phyloP scores from a whole-genome alignment of 1,284 basidiomycete species.

The Pseudozyma flocculosa region DNA sequence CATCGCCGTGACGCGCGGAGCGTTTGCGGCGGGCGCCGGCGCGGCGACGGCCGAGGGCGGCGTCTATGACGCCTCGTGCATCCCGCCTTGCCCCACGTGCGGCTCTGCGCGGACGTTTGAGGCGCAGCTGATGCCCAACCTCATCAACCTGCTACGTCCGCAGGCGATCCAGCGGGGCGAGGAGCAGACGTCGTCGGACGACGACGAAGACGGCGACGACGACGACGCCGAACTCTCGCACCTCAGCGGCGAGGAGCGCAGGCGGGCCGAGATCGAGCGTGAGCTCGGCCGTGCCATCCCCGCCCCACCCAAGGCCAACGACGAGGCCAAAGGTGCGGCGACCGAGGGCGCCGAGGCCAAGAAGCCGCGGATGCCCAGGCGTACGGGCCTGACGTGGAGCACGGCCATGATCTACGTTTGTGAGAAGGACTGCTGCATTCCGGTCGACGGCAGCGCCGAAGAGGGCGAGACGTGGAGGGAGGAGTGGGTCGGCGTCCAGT shows the following conservation, averaged over 20 bases:
- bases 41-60: not conserved
- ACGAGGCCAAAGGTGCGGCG: not conserved
- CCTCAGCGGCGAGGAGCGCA: slow-evolving; percentile 9
- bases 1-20: slow-evolving; percentile 18
- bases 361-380: slow-evolving; percentile 3
- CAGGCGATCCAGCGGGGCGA: slow-evolving; percentile 17
- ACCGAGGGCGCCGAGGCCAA: not conserved
- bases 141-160: slow-evolving; percentile 47
- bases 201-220: not conserved
- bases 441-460: not conserved
- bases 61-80: slow-evolving; percentile 6
- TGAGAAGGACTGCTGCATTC: slow-evolving; percentile 38
- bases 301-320: not conserved
- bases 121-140: slow-evolving; percentile 57
- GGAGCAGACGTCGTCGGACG: not conserved
- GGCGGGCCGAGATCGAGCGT: slow-evolving; percentile 42
- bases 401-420: slow-evolving; percentile 54
- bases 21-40: slow-evolving; percentile 5
- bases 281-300: slow-evolving; percentile 40
- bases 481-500: slow-evolving; percentile 43
- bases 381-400: slow-evolving; percentile 49
- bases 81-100: slow-evolving; percentile 45
- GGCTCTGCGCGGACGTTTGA: slow-evolving; percentile 48
- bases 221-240: slow-evolving; percentile 12
- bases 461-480: slow-evolving; percentile 40